Evolutionary conservation across 1,284 basidiomycete genomes (phyloP).

Genomic region (Puccinia coronata): DNA sequence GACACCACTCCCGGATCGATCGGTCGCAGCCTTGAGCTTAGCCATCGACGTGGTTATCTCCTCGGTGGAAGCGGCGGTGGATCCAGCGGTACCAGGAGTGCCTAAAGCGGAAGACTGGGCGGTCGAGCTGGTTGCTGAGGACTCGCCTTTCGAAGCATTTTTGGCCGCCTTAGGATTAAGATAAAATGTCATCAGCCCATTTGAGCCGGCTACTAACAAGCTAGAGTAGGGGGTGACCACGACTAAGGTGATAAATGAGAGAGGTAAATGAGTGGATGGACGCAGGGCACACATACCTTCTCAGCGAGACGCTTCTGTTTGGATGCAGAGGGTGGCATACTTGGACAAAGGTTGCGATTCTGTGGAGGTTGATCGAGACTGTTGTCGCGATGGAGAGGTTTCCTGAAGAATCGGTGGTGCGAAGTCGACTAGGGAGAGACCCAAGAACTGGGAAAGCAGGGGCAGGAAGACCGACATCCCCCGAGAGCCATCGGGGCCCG

Average conservation of each 20-base stretch:
- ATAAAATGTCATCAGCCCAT: too few species aligned
- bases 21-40: slow-evolving; percentile 80
- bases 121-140: slow-evolving; percentile 71
- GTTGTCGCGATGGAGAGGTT: not conserved
- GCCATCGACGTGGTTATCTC: slow-evolving; percentile 70
- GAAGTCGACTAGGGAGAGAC: not conserved
- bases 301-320: slow-evolving; percentile 76
- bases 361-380: not conserved
- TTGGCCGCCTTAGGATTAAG: slow-evolving; percentile 75
- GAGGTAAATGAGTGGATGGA: not conserved
- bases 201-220: too few species aligned
- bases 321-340: slow-evolving; percentile 61
- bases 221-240: too few species aligned
- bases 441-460: too few species aligned
- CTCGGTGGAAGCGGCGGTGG: slow-evolving; percentile 54
- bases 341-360: not conserved
- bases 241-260: not conserved
- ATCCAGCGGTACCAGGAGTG: slow-evolving; percentile 71
- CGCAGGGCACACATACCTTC: slow-evolving; percentile 58
- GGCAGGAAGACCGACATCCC: not conserved
- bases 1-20: slow-evolving; percentile 86
- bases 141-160: slow-evolving; percentile 67
- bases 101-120: slow-evolving; percentile 73
- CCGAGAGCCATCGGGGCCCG: not conserved
- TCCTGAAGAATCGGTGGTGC: not conserved